Conservation (phyloP, 2,329 filamentous ascomycete genomes). For the Diaporthe citriasiana region DNA sequence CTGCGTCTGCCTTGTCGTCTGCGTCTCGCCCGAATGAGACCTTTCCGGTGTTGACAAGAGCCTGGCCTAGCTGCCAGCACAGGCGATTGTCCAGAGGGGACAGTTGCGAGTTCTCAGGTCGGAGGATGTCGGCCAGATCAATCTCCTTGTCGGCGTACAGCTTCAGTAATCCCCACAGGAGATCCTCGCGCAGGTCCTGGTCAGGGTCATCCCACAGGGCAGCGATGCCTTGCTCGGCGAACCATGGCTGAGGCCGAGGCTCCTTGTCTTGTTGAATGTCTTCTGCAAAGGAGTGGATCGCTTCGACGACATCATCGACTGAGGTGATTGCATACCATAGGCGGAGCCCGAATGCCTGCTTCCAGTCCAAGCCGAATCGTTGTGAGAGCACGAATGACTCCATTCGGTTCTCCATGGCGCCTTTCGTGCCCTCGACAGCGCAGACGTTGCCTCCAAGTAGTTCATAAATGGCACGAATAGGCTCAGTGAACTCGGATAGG, state of each 20-base stretch:
- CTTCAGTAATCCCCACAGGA: conserved; percentile 89
- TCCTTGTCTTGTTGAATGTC: conserved; percentile 82
- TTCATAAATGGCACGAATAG: conserved; percentile 90
- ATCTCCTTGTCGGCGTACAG: conserved; percentile 76
- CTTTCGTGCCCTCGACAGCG: conserved; percentile 82
- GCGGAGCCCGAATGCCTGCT: conserved; percentile 90
- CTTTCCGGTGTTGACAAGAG: conserved; percentile 66
- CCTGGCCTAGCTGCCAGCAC: conserved; percentile 86
- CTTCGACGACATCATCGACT: conserved; percentile 77
- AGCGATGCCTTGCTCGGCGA: conserved; percentile 70
- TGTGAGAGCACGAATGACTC: conserved; percentile 86
- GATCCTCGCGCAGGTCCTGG: conserved; percentile 75
- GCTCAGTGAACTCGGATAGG: conserved; percentile 87
- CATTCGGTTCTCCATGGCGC: conserved; percentile 82
- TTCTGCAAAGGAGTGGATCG: conserved; percentile 79
- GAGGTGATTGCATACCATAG: conserved; percentile 87
- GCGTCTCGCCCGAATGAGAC: conserved; percentile 68
- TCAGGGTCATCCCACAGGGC: conserved; percentile 73
- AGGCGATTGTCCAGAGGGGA: conserved; percentile 82
- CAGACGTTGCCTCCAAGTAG: conserved; percentile 90
- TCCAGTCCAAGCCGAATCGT: conserved; percentile 91
- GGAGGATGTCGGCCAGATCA: conserved; percentile 78
- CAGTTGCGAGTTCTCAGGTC: conserved; percentile 82
- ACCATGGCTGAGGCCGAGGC: conserved; percentile 80
- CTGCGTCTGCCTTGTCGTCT: conserved; percentile 73